Percentiles rank a stretch among this genome's conserved stretches.
phyloP scores from a whole-genome alignment of 495 filamentous ascomycete species.

The Opeltia flavorubescens region DNA sequence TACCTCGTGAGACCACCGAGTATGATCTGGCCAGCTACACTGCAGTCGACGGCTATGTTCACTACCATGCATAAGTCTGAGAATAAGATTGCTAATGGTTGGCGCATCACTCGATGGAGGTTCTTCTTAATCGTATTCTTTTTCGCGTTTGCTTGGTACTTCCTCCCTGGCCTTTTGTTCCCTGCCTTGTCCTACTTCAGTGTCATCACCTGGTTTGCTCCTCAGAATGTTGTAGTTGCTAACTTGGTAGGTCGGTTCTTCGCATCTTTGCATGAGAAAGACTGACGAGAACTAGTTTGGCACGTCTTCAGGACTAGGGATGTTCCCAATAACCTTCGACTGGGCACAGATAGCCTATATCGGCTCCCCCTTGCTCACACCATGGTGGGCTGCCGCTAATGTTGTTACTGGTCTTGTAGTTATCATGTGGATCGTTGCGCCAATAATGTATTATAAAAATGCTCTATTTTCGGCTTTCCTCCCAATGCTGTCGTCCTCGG shows the following conservation, averaged over 20 bases:
- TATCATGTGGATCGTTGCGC: constrained; percentile 83
- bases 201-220: constrained; percentile 83
- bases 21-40: constrained; percentile 86
- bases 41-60: constrained; percentile 80
- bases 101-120: constrained; percentile 64
- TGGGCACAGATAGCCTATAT: constrained; percentile 91
- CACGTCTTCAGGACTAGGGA: constrained; percentile 66
- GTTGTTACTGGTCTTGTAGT: constrained; percentile 71
- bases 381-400: constrained; percentile 86
- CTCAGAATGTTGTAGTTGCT: constrained; percentile 58
- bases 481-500: constrained; percentile 57
- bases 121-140: constrained; percentile 68
- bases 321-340: constrained; percentile 84
- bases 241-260: constrained; percentile 38
- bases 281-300: constrained; percentile 42
- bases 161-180: constrained; percentile 71
- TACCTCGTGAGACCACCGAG: constrained; percentile 71
- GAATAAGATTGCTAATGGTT: constrained; percentile 70
- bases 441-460: constrained; percentile 69
- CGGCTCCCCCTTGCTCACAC: constrained; percentile 70
- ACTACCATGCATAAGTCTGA: constrained; percentile 72
- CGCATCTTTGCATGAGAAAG: not conserved
- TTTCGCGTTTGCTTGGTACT: constrained; percentile 60
- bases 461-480: constrained; percentile 64
- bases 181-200: constrained; percentile 83